phyloP scores from a whole-genome alignment of 2,329 filamentous ascomycete species.

The Cadophora malorum region DNA sequence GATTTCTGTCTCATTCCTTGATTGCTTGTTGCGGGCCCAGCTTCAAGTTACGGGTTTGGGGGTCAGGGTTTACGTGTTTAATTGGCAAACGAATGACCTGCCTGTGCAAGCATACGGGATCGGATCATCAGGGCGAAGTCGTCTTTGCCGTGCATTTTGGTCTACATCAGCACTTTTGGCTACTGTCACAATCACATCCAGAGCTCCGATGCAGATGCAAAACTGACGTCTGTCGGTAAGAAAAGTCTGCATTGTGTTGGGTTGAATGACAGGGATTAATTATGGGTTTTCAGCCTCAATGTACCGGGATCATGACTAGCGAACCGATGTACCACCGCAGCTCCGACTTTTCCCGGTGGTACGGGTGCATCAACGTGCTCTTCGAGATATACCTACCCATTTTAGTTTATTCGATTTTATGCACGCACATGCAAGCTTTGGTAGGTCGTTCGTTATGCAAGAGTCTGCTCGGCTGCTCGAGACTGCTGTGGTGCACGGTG shows the following conservation, averaged over 20 bases:
- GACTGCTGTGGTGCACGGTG: too few species aligned
- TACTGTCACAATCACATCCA: neutral
- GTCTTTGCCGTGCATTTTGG: neutral
- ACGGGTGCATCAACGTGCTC: neutral
- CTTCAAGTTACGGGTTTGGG: neutral
- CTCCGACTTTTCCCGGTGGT: slow-evolving; percentile 17
- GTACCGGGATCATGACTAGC: slow-evolving; percentile 9
- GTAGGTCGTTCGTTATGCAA: too few species aligned
- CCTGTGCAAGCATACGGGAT: neutral
- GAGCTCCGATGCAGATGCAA: neutral
- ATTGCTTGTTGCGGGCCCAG: slow-evolving; percentile 23
- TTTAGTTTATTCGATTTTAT: too few species aligned
- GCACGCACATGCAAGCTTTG: too few species aligned
- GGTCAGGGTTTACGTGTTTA: neutral
- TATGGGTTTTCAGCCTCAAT: slow-evolving; percentile 27
- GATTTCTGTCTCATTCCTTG: slow-evolving; percentile 20
- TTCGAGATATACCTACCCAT: too few species aligned
- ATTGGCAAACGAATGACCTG: neutral
- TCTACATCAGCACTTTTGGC: neutral
- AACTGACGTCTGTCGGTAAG: neutral
- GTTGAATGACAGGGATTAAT: slow-evolving; percentile 32
- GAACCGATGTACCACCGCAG: slow-evolving; percentile 4
- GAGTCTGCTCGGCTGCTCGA: too few species aligned
- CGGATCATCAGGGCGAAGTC: neutral
- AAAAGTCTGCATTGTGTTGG: slow-evolving; percentile 4